These are phyloP conservation scores for Chloromonas sp. DNA, from an alignment of 163 green algal species.

Conservation along the genomic window DNA sequence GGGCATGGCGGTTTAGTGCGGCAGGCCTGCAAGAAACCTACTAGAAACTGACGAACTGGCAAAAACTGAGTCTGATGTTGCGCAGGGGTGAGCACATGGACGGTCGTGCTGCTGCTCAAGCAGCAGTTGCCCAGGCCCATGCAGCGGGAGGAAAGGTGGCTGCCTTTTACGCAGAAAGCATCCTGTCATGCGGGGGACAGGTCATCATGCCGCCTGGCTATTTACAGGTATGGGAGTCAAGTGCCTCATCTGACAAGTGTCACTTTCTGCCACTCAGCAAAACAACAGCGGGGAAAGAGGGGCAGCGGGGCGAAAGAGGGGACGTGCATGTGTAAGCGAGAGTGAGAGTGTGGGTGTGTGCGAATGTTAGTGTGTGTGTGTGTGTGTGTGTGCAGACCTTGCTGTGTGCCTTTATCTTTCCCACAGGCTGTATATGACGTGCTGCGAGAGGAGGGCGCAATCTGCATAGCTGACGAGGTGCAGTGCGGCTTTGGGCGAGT, in stretches of 20 bases:
- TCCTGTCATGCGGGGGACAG: slow-evolving; percentile 79
- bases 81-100: slow-evolving; percentile 60
- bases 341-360: too few species aligned
- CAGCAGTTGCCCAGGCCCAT: slow-evolving; percentile 47
- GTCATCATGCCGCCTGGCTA: slow-evolving; percentile 47
- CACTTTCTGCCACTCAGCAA: too few species aligned
- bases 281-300: too few species aligned
- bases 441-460: slow-evolving; percentile 42
- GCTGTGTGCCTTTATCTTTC: too few species aligned
- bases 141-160: slow-evolving; percentile 47
- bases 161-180: slow-evolving; percentile 70
- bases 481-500: slow-evolving; percentile 78
- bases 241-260: too few species aligned
- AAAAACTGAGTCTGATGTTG: not conserved
- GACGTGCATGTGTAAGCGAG: too few species aligned
- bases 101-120: slow-evolving; percentile 48
- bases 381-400: too few species aligned
- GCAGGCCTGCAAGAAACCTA: too few species aligned
- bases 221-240: slow-evolving; percentile 20
- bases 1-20: too few species aligned
- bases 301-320: too few species aligned
- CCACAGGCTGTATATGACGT: slow-evolving; percentile 39
- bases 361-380: too few species aligned
- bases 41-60: too few species aligned
- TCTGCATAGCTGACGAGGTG: slow-evolving; percentile 78